Conservation (phyloP, 768 basidiomycete genomes). For the Kwoniella shandongensis region DNA sequence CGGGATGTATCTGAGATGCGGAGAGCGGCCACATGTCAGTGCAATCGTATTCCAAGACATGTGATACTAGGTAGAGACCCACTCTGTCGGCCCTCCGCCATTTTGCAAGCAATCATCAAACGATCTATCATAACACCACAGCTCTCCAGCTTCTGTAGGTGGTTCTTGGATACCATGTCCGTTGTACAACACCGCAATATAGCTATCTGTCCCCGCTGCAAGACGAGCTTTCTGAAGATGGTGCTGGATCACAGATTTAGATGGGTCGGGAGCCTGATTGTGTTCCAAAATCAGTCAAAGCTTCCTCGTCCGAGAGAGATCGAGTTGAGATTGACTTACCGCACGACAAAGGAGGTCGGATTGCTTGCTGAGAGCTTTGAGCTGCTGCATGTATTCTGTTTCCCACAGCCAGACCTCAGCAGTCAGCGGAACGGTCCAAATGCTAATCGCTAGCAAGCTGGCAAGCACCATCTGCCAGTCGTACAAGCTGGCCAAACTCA, state of each 20-base stretch:
- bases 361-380: slow-evolving; percentile 13
- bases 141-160: slow-evolving; percentile 47
- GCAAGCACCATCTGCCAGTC: too few species aligned
- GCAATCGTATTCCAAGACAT: too few species aligned
- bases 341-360: slow-evolving; percentile 10
- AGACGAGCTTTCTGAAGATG: slow-evolving; percentile 37
- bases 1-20: slow-evolving; percentile 41
- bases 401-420: too few species aligned
- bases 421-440: too few species aligned
- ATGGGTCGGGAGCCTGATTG: slow-evolving; percentile 39
- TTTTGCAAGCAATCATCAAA: slow-evolving; percentile 41
- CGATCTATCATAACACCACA: slow-evolving; percentile 46
- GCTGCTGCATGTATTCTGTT: slow-evolving; percentile 18
- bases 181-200: slow-evolving; percentile 40
- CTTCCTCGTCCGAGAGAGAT: not conserved
- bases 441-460: too few species aligned
- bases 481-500: too few species aligned
- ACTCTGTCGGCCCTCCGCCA: slow-evolving; percentile 43
- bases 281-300: not conserved
- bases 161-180: slow-evolving; percentile 50
- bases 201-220: slow-evolving; percentile 37
- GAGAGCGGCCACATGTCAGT: too few species aligned
- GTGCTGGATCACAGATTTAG: slow-evolving; percentile 39
- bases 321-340: slow-evolving; percentile 9
- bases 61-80: too few species aligned